phyloP scores from a whole-genome alignment of 2,329 filamentous ascomycete genomes.

The Curvularia spicifera region DNA sequence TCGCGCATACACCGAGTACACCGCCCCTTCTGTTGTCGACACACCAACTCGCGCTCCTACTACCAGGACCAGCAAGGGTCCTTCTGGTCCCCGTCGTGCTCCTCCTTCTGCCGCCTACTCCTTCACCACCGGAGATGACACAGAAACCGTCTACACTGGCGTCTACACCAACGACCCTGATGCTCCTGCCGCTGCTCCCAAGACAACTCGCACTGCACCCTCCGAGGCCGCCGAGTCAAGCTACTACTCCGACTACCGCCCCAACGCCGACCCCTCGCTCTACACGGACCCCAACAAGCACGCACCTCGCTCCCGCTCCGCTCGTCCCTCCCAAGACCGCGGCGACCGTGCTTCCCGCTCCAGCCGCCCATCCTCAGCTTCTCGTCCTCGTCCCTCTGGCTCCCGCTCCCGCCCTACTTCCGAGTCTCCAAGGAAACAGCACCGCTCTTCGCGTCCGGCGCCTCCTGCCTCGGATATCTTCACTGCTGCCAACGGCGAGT shows the following conservation, averaged over 20 bases:
- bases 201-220: conserved; percentile 18
- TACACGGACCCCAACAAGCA: conserved; percentile 31
- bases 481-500: conserved; percentile 49
- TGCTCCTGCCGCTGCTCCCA: conserved; percentile 23
- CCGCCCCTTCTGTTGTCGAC: conserved; percentile 34
- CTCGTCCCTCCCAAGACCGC: conserved; percentile 22
- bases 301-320: conserved; percentile 28
- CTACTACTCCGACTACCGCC: conserved; percentile 52
- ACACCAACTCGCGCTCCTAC: conserved; percentile 24
- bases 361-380: conserved; percentile 13
- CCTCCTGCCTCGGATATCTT: conserved; percentile 43
- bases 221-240: conserved; percentile 43
- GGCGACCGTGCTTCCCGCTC: conserved; percentile 23
- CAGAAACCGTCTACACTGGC: conserved; percentile 50
- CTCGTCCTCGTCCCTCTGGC: conserved; percentile 30
- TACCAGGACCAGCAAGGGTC: conserved; percentile 23
- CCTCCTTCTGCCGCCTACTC: conserved; percentile 54
- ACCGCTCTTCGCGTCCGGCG: conserved; percentile 38
- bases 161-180: conserved; percentile 49
- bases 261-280: conserved; percentile 43
- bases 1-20: conserved; percentile 37
- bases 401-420: conserved; percentile 43
- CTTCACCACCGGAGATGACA: conserved; percentile 56
- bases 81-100: conserved; percentile 37
- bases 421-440: conserved; percentile 44